Conservation (phyloP, 768 basidiomycete genomes). For the Rhodotorula taiwanensis region DNA sequence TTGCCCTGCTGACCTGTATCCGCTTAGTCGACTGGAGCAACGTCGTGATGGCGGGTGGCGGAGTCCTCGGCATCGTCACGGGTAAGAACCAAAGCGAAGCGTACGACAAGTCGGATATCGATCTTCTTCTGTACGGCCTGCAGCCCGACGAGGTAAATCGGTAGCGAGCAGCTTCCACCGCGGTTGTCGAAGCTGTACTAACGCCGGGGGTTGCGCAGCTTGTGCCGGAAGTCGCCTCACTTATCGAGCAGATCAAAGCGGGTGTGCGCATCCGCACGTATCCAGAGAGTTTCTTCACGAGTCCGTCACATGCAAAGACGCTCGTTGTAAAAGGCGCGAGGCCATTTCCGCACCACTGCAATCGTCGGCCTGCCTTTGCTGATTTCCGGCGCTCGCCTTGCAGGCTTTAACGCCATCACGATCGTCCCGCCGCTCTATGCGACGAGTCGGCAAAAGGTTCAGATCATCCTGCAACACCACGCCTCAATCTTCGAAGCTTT, state of each 20-base stretch:
- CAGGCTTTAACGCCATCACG: constrained; percentile 17
- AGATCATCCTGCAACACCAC: constrained; percentile 12
- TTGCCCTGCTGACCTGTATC: neutral
- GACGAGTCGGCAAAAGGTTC: neutral
- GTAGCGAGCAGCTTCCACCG: too few species aligned
- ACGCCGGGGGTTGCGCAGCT: too few species aligned
- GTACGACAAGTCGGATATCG: constrained; percentile 10
- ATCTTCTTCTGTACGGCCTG: constrained; percentile 25
- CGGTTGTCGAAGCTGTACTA: too few species aligned
- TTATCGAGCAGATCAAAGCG: constrained; percentile 18
- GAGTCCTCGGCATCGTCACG: constrained; percentile 10
- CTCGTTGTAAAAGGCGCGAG: neutral
- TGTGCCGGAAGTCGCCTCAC: constrained; percentile 9
- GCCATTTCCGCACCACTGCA: neutral
- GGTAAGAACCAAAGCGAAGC: neutral
- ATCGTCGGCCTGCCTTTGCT: neutral
- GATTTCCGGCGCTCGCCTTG: too few species aligned
- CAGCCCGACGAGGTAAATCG: constrained; percentile 10
- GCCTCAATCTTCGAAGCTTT: constrained; percentile 1
- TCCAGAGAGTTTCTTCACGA: neutral
- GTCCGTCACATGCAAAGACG: neutral
- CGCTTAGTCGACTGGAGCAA: neutral
- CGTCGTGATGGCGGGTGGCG: neutral
- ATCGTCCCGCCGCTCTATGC: constrained; percentile 14
- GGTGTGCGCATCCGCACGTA: neutral